Evolutionary conservation across 1,284 basidiomycete species (phyloP).

Genomic region (Sphaerobolus stellatus): DNA sequence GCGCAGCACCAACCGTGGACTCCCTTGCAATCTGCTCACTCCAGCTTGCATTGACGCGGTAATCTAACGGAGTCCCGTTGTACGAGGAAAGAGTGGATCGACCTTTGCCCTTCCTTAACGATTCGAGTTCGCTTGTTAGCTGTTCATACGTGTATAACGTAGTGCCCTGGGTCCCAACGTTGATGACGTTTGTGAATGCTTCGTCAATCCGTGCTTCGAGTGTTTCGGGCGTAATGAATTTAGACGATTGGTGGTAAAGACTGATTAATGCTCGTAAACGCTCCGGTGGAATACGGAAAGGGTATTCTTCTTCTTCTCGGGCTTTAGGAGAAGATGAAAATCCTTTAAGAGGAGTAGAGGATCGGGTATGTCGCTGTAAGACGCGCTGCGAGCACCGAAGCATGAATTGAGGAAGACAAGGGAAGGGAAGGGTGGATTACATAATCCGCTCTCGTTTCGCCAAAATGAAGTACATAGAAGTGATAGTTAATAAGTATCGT

Average conservation of each 20-base stretch:
- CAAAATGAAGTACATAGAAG: too few relatives aligned
- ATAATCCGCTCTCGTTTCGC: too few relatives aligned
- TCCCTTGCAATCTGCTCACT: slow-evolving; percentile 2
- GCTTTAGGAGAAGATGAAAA: not conserved
- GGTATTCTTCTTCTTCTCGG: slow-evolving; percentile 11
- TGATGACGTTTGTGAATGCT: slow-evolving; percentile 41
- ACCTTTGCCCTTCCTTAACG: not conserved
- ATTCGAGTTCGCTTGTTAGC: not conserved
- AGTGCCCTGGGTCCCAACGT: not conserved
- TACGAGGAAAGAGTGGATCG: not conserved
- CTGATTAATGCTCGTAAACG: slow-evolving; percentile 70
- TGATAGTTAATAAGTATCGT: too few relatives aligned
- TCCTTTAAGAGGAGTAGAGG: too few relatives aligned
- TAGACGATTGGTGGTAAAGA: slow-evolving; percentile 67
- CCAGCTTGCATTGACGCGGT: not conserved
- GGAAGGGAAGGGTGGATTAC: too few relatives aligned
- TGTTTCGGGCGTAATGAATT: slow-evolving; percentile 67
- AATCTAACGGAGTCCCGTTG: not conserved
- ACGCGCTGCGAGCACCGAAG: too few relatives aligned
- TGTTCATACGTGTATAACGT: not conserved
- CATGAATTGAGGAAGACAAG: too few relatives aligned
- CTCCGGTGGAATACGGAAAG: slow-evolving; percentile 45
- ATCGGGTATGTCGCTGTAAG: too few relatives aligned
- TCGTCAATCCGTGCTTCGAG: slow-evolving; percentile 61
- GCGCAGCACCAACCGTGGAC: not conserved